A percentile compares a stretch with the other conserved stretches of the same genome.
These are phyloP conservation scores for Globisporangium ultimum DNA, from an alignment of 352 stramenopile genomes.

Conservation along the genomic window DNA sequence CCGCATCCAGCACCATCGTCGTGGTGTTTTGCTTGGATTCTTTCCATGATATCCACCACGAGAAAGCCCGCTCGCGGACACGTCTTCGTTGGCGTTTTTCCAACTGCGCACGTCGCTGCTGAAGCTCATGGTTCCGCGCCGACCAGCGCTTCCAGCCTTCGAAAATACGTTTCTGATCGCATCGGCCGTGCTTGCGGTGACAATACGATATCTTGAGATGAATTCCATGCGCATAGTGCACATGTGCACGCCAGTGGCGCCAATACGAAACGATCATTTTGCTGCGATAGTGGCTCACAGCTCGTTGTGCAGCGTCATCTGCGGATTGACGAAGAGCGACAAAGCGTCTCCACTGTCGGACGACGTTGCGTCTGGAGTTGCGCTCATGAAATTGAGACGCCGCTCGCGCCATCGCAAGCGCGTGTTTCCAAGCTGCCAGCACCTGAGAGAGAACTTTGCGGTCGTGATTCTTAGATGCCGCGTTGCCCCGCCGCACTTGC, in stretches of 20 bases:
- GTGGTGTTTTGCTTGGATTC: background rate
- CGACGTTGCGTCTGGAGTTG: background rate
- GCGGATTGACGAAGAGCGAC: background rate
- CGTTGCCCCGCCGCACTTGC: background rate
- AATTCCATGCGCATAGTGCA: background rate
- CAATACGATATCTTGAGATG: slow-evolving; percentile 1
- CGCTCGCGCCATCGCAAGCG: background rate
- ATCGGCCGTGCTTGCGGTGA: slow-evolving; percentile 1
- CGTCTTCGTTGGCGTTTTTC: background rate
- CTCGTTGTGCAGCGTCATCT: background rate
- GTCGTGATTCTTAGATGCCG: background rate
- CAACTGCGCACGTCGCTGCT: background rate
- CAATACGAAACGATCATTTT: background rate
- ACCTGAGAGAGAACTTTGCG: background rate
- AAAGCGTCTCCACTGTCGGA: background rate
- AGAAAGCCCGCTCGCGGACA: background rate
- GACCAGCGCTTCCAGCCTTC: background rate
- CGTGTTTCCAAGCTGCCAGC: slow-evolving; percentile 12
- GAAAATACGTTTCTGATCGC: background rate
- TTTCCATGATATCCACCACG: slow-evolving; percentile 2
- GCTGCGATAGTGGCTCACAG: background rate
- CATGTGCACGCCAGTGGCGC: background rate
- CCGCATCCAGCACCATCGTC: background rate
- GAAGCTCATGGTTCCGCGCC: background rate
- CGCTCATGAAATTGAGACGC: background rate